Conservation (phyloP, 2,329 filamentous ascomycete genomes). For the Xenoacremonium recifei region DNA sequence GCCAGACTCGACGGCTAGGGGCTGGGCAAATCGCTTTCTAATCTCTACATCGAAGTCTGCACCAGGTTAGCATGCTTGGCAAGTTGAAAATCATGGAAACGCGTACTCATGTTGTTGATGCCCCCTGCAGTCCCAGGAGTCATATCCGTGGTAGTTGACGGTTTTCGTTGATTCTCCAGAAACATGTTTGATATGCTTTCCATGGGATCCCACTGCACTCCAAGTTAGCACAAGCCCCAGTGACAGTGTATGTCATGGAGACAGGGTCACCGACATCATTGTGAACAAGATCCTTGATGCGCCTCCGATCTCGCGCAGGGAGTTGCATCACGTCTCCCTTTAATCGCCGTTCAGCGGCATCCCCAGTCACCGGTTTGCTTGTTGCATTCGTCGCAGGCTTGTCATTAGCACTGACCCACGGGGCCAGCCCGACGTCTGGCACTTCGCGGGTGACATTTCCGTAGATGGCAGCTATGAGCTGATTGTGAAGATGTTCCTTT, state of each 20-base stretch:
- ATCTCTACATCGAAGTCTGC: slow-evolving; percentile 66
- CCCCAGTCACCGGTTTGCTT: slow-evolving; percentile 62
- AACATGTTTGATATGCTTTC: slow-evolving; percentile 54
- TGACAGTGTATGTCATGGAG: too few species aligned
- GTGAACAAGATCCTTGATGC: slow-evolving; percentile 62
- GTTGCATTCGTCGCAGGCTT: slow-evolving; percentile 58
- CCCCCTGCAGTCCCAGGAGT: slow-evolving; percentile 67
- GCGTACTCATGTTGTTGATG: slow-evolving; percentile 77
- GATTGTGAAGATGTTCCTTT: slow-evolving; percentile 64
- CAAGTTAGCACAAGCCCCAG: slow-evolving; percentile 15
- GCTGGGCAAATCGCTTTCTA: slow-evolving; percentile 62
- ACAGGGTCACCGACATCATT: slow-evolving; percentile 54
- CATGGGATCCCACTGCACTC: slow-evolving; percentile 50
- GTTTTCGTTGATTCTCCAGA: slow-evolving; percentile 46
- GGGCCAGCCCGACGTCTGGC: slow-evolving; percentile 65
- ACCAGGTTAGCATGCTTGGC: slow-evolving; percentile 20
- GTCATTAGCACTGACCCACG: slow-evolving; percentile 71
- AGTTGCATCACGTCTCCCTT: slow-evolving; percentile 72
- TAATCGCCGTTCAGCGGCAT: slow-evolving; percentile 63
- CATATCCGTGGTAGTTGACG: slow-evolving; percentile 53
- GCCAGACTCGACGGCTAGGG: slow-evolving; percentile 64
- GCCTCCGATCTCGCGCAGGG: slow-evolving; percentile 62
- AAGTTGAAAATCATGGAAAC: too few species aligned
- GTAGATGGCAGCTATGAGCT: slow-evolving; percentile 65
- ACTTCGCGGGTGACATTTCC: slow-evolving; percentile 69